Conservation (phyloP, 345 rosid genomes). For the Kandelia obovata region DNA sequence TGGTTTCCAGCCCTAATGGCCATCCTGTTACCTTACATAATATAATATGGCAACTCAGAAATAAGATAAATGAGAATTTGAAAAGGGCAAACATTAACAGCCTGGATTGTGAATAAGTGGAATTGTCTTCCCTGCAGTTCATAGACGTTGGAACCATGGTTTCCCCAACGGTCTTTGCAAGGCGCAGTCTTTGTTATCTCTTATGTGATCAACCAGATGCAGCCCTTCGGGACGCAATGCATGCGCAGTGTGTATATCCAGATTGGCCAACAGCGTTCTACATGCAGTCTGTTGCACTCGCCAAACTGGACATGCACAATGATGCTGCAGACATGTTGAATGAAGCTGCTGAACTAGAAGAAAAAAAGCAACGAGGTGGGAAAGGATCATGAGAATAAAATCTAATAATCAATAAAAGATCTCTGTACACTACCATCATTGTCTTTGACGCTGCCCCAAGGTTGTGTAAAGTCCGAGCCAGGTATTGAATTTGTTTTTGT, state of each 20-base stretch:
- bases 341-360: constrained; percentile 82
- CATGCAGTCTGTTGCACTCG: constrained; percentile 96
- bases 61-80: neutral
- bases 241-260: constrained; percentile 76
- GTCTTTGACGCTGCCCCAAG: constrained; percentile 32
- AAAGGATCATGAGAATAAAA: constrained; percentile 42
- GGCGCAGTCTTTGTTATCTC: constrained; percentile 87
- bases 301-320: constrained; percentile 89
- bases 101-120: neutral
- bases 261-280: constrained; percentile 96
- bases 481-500: constrained; percentile 19
- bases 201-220: constrained; percentile 82
- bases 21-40: no score
- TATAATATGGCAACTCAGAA: neutral
- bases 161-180: constrained; percentile 86
- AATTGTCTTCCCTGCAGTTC: constrained; percentile 46
- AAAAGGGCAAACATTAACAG: neutral
- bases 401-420: neutral
- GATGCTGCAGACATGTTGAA: constrained; percentile 95
- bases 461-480: constrained; percentile 37
- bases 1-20: no score
- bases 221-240: constrained; percentile 96
- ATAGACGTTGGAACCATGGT: constrained; percentile 82
- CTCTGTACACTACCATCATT: constrained; percentile 5
- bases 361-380: constrained; percentile 72